Base-by-base conservation (phyloP, 1,139 yeast species). In the Protomyces inundatus region DNA sequence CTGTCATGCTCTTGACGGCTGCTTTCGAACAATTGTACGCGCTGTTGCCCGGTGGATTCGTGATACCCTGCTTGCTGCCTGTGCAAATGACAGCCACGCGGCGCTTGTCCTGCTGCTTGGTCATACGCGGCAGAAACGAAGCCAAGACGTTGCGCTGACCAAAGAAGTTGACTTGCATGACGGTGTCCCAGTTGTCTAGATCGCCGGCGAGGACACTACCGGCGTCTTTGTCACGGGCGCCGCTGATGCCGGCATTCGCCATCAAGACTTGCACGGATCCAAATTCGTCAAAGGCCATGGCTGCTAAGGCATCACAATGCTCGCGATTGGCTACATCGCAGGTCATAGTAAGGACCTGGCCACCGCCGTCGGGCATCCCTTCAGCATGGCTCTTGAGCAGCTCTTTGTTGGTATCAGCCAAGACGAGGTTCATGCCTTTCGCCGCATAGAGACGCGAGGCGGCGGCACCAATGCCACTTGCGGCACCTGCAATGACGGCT, bases 41-140 rank as follows among this genome's bases (percentile, higher is more conserved):
- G 9, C 73, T 72, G 59, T 71, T 71, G 1, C 73, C 73, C 4
- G 73, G 73, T 33, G 73, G 73, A 62, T 71, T 71, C 53, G 73
- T 71, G 66, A 71, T 71, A 34, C 73, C 73, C 65, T 71, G 73
- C 66, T 71, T 71, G 35, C 73, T 71, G 42, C 73, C 73, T 23
- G 73, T 71, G 46, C 71, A 55, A 45, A 71, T 65, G 48, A 71
- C 63, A 35, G 67, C 68, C n/a, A 68, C 54, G 12, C 48, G 32
- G 16, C 48, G 48, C 36, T 67, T 65, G 36, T 54, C 53, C 12
- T 64, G 62, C 55, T 69, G 71, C 30, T 54, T 55, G 39, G 65
- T 66, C 58, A 71, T 55, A 14, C 62, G 48, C 33, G 69, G 71
- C 46, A 68, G 46, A 39, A 71, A 71, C 0, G 71, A 72, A 6